Percentiles rank a stretch among this genome's conserved stretches.
Conservation (phyloP, 768 basidiomycete species). For the Neoboletus subvelutipes region DNA sequence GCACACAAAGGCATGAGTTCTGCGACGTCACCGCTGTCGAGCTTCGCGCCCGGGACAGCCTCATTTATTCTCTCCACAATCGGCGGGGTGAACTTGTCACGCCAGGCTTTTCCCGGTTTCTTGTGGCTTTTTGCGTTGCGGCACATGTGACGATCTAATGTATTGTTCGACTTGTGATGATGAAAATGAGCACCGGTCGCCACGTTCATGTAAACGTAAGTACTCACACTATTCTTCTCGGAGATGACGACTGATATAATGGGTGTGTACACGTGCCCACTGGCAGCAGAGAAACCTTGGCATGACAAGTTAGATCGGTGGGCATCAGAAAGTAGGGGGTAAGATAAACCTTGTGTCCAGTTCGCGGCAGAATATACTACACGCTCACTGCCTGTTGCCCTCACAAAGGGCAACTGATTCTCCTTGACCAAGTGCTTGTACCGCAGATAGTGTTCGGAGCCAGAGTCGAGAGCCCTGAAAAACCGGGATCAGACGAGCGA, state of each 20-base stretch:
- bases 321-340: neutral
- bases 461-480: slow-evolving; percentile 50
- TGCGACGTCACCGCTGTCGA: slow-evolving; percentile 53
- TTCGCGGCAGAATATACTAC: slow-evolving; percentile 70
- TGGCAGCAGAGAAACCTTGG: slow-evolving; percentile 62
- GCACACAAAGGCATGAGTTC: slow-evolving; percentile 73
- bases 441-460: slow-evolving; percentile 49
- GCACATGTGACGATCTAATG: slow-evolving; percentile 66
- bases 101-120: slow-evolving; percentile 52
- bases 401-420: slow-evolving; percentile 51
- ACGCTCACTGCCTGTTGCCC: slow-evolving; percentile 51
- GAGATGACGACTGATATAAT: slow-evolving; percentile 53
- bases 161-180: slow-evolving; percentile 53
- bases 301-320: neutral
- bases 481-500: neutral
- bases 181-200: neutral
- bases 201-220: neutral
- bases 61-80: slow-evolving; percentile 60
- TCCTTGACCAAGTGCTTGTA: slow-evolving; percentile 50
- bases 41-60: slow-evolving; percentile 59
- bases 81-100: slow-evolving; percentile 49
- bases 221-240: slow-evolving; percentile 44
- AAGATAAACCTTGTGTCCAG: slow-evolving; percentile 58
- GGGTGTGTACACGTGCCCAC: slow-evolving; percentile 44
- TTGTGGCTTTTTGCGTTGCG: slow-evolving; percentile 50